Conservation (phyloP, 805 yeast genomes). For the Babjeviella inositovora region DNA sequence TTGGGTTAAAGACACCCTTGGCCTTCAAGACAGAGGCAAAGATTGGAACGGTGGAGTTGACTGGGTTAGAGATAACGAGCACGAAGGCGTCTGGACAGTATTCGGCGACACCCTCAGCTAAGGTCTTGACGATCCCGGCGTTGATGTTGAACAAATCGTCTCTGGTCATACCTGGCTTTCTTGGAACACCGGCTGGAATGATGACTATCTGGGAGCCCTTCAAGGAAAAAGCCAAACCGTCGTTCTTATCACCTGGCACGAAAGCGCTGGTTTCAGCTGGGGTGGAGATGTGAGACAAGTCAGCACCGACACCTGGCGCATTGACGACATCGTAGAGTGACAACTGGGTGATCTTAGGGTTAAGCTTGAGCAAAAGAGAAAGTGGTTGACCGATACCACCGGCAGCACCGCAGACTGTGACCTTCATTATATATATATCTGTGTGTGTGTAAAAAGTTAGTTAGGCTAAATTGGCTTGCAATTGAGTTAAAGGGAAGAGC, state of each 20-base stretch:
- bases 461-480: too few species aligned
- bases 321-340: slow-evolving; percentile 37
- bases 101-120: slow-evolving; percentile 34
- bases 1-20: slow-evolving; percentile 33
- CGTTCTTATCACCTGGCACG: slow-evolving; percentile 7
- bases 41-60: slow-evolving; percentile 44
- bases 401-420: slow-evolving; percentile 29
- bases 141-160: slow-evolving; percentile 45
- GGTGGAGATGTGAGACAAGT: slow-evolving; percentile 34
- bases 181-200: slow-evolving; percentile 47
- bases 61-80: slow-evolving; percentile 42
- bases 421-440: too few species aligned
- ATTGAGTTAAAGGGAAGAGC: too few species aligned
- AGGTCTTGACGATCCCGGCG: slow-evolving; percentile 32
- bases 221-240: slow-evolving; percentile 26
- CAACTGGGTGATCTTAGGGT: slow-evolving; percentile 23
- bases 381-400: slow-evolving; percentile 46
- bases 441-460: too few species aligned
- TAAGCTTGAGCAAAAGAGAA: slow-evolving; percentile 30
- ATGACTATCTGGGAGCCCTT: slow-evolving; percentile 29
- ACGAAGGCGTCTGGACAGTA: slow-evolving; percentile 33
- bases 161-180: slow-evolving; percentile 54
- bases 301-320: slow-evolving; percentile 40
- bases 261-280: too few species aligned
- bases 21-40: slow-evolving; percentile 40